Base-by-base conservation (phyloP, 257 asterid species). In the Solanum appendiculatum region DNA sequence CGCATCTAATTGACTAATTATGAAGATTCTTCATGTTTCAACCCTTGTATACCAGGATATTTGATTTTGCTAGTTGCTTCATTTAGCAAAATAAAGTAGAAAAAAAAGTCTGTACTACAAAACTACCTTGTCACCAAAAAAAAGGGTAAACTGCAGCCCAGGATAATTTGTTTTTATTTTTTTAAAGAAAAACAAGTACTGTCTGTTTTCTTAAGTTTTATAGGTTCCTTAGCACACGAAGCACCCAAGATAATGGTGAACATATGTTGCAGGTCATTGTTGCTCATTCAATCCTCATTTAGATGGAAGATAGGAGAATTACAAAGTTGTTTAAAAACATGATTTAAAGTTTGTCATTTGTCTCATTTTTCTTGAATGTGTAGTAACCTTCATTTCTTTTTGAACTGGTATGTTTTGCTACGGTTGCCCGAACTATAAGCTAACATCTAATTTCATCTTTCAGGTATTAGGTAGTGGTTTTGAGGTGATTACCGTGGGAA, bases 381-480 rank as follows among this genome's bases (percentile, higher is more conserved):
- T 78, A 78, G 40, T 15, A 15, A 78, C 84, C 36, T 16, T 42
- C 64, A 78, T 44, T 54, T 78, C 83, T 27, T 78, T 75, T 1
- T 44, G 37, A 27, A 25, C 60, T n/a, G 63, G 37, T 44, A 7
- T 78, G 23, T 27, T 78, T 16, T 27, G 10, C 37, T 27, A 15
- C 20, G 18, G 68, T 48, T 81, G 39, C 68, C 11, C 12, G 12
- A 27, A 48, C 31, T 81, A 16, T 46, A 81, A 29, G 15, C 68
- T 48, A 46, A 31, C 83, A 48, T 85, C 29, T 31, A 72, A 86
- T 44, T 37, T 63, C 88, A 20, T 87, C 87, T 86, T 85, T 37
- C 93, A 96, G 99, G 97, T 96, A 77, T 92, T 97, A 70, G 99
- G 99, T 36, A 95, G 93, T 84, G 99, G 99, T 87, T 97, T 94